Evolutionary conservation across 495 filamentous ascomycete species (phyloP).

Genomic region (Aspergillus coremiiformis): DNA sequence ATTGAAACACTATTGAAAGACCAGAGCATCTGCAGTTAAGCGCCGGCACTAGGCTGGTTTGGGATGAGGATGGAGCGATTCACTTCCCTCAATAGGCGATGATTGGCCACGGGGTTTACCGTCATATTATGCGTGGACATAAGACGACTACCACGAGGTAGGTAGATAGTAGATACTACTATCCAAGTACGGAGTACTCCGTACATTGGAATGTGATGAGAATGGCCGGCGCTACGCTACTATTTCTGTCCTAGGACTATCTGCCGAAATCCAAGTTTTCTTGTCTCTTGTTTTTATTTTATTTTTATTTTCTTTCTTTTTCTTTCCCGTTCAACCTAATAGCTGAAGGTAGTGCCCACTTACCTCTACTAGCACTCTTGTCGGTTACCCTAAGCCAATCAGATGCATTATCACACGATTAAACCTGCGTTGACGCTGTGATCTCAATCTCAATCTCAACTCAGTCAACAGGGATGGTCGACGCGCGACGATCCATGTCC

Average conservation of each 20-base stretch:
- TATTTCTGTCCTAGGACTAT: neutral
- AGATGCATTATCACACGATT: slow-evolving; percentile 14
- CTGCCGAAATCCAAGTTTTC: neutral
- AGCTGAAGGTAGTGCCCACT: too few relatives aligned
- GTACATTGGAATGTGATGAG: neutral
- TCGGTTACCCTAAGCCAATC: neutral
- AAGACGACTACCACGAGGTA: too few relatives aligned
- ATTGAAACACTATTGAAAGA: slow-evolving; percentile 2
- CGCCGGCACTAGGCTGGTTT: slow-evolving; percentile 15
- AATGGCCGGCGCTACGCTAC: neutral
- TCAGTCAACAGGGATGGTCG: slow-evolving; percentile 2
- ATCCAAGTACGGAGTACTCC: too few relatives aligned
- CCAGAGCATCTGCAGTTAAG: slow-evolving; percentile 21
- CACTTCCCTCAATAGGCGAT: neutral
- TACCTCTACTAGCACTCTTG: too few relatives aligned
- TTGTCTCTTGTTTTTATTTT: neutral
- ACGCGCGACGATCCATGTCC: neutral
- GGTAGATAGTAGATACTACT: too few relatives aligned
- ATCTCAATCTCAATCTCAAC: slow-evolving; percentile 4
- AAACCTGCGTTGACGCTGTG: slow-evolving; percentile 11
- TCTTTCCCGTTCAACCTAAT: too few relatives aligned
- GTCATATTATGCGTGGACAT: too few relatives aligned
- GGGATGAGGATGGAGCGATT: neutral
- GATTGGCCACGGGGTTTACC: neutral
- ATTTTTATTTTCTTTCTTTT: neutral